These are phyloP conservation scores for Ambrosia artemisiifolia DNA, from an alignment of 129 eudicot species.

Conservation along the genomic window DNA sequence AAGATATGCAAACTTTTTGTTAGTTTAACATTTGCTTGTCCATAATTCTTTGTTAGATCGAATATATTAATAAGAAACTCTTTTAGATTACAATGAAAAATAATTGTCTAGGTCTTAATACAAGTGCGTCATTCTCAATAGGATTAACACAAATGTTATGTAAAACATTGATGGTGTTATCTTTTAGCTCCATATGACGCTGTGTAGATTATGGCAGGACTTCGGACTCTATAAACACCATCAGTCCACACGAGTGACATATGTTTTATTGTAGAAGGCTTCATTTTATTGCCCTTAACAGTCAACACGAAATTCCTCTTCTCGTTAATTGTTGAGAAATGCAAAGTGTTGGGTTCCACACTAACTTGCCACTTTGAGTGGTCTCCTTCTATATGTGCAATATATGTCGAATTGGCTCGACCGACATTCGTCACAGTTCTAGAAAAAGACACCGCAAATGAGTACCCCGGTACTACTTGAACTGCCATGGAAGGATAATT, in stretches of 20 bases:
- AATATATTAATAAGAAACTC: too few relatives aligned
- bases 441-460: conserved; percentile 23
- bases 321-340: conserved; percentile 25
- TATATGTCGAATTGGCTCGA: conserved; percentile 23
- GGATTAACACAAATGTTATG: background rate
- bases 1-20: too few relatives aligned
- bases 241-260: conserved; percentile 13
- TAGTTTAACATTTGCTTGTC: too few relatives aligned
- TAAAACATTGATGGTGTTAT: background rate
- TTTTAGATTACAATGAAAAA: too few relatives aligned
- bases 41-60: too few relatives aligned
- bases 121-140: background rate
- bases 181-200: background rate
- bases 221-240: conserved; percentile 12
- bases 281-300: conserved; percentile 11
- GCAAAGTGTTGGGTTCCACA: conserved; percentile 32
- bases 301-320: conserved; percentile 25
- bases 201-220: conserved; percentile 23
- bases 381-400: conserved; percentile 3
- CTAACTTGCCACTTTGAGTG: background rate
- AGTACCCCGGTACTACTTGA: background rate
- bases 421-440: conserved; percentile 52
- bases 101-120: background rate
- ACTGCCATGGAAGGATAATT: conserved; percentile 23
- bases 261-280: background rate